These are phyloP conservation scores for Aspergillus sp. DNA, from an alignment of 2,329 filamentous ascomycete genomes.

Conservation along the genomic window DNA sequence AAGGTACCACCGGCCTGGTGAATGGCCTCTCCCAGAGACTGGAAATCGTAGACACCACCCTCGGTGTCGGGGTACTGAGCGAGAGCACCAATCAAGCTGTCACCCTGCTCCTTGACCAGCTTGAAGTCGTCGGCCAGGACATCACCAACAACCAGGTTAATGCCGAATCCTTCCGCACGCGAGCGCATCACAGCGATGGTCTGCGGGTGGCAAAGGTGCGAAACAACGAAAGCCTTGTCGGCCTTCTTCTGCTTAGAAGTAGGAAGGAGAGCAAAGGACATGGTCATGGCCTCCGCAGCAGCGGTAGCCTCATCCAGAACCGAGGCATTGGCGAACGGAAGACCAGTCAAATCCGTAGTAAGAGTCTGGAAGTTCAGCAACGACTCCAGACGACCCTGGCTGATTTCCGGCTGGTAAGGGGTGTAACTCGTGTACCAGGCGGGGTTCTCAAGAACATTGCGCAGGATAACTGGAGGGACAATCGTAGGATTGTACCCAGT, in stretches of 20 bases:
- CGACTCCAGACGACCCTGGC: constrained; percentile 86
- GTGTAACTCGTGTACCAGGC: constrained; percentile 98
- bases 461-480: constrained; percentile 81
- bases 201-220: constrained; percentile 73
- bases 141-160: constrained; percentile 68
- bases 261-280: constrained; percentile 73
- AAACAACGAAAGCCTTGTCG: constrained; percentile 78
- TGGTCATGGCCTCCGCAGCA: constrained; percentile 90
- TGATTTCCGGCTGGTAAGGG: constrained; percentile 95
- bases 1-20: constrained; percentile 74
- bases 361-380: constrained; percentile 94
- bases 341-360: constrained; percentile 76
- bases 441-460: constrained; percentile 86
- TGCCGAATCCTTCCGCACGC: constrained; percentile 84
- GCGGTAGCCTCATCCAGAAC: constrained; percentile 87
- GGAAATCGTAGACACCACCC: constrained; percentile 71
- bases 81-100: constrained; percentile 79
- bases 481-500: constrained; percentile 83
- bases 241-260: constrained; percentile 63
- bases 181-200: constrained; percentile 77
- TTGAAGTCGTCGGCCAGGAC: constrained; percentile 59
- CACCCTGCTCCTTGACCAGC: constrained; percentile 64
- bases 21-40: constrained; percentile 64
- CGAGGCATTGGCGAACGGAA: constrained; percentile 85
- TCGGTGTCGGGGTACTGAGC: constrained; percentile 93